Percentiles rank a stretch among this genome's conserved stretches.
Evolutionary conservation across 176 grass and related monocot species (phyloP).

Genomic region (Oryza meridionalis): DNA sequence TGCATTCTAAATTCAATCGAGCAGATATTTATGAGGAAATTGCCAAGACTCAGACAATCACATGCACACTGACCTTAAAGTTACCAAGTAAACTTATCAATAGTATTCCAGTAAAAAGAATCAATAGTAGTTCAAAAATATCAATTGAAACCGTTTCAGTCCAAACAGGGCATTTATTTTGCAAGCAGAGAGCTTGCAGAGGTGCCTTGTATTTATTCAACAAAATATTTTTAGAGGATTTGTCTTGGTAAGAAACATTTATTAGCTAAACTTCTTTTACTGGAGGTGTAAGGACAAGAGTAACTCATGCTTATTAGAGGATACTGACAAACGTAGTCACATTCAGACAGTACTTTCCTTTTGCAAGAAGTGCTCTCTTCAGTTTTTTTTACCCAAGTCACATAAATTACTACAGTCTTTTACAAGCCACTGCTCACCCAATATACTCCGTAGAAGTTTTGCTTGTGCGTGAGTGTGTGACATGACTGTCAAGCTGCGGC

Average conservation of each 20-base stretch:
- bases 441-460: background rate
- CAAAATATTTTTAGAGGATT: slow-evolving; percentile 20
- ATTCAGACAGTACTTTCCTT: slow-evolving; percentile 11
- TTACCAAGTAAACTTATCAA: background rate
- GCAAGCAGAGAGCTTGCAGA: slow-evolving; percentile 13
- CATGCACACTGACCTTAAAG: background rate
- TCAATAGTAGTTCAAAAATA: background rate
- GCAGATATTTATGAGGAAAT: slow-evolving; percentile 6
- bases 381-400: background rate
- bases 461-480: background rate
- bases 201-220: slow-evolving; percentile 34
- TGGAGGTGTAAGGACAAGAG: slow-evolving; percentile 21
- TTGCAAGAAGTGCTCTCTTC: slow-evolving; percentile 27
- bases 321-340: background rate
- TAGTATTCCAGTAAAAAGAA: background rate
- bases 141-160: slow-evolving; percentile 8
- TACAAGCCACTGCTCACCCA: background rate
- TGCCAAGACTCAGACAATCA: background rate
- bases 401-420: slow-evolving; percentile 18
- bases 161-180: slow-evolving; percentile 31
- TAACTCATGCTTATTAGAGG: slow-evolving; percentile 17
- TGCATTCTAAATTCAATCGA: slow-evolving; percentile 21
- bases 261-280: slow-evolving; percentile 33
- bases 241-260: background rate
- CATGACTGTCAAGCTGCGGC: background rate